Evolutionary conservation across 2,329 filamentous ascomycete species (phyloP).

Genomic region (Fusarium subglutinans): DNA sequence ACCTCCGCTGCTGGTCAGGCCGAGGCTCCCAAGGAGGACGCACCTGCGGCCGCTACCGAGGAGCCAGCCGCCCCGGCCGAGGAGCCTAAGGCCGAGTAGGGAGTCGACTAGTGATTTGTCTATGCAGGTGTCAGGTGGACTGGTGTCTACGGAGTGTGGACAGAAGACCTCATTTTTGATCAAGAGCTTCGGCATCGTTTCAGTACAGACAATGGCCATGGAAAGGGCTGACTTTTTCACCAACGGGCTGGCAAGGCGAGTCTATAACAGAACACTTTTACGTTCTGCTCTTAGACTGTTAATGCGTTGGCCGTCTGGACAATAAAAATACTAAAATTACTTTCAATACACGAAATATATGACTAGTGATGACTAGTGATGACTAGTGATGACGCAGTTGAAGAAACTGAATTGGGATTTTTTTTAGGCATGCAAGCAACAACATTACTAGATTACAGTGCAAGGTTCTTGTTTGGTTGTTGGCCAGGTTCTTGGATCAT

Average conservation of each 20-base stretch:
- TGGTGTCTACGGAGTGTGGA: constrained; percentile 74
- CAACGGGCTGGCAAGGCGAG: constrained; percentile 51
- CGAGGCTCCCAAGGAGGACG: constrained; percentile 58
- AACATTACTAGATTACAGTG: not conserved
- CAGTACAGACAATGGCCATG: constrained; percentile 55
- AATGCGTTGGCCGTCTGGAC: constrained; percentile 65
- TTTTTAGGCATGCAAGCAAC: not conserved
- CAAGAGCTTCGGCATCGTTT: constrained; percentile 59
- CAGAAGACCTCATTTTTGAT: constrained; percentile 65
- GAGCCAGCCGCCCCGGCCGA: constrained; percentile 63
- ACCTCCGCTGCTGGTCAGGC: constrained; percentile 67
- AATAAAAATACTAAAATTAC: constrained; percentile 62
- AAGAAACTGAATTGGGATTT: not conserved
- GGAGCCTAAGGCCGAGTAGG: constrained; percentile 77
- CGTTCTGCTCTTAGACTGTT: constrained; percentile 65
- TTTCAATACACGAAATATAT: constrained; percentile 48
- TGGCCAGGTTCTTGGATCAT: not conserved
- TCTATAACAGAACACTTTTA: constrained; percentile 59
- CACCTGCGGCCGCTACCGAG: constrained; percentile 64
- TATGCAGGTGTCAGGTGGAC: constrained; percentile 57
- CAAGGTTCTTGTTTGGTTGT: not conserved
- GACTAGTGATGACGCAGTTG: not conserved
- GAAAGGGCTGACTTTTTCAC: constrained; percentile 49
- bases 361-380: constrained; percentile 30
- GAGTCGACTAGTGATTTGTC: constrained; percentile 41